Evolutionary conservation across 495 filamentous ascomycete species (phyloP).

Genomic region (Penicillium flavigenum): DNA sequence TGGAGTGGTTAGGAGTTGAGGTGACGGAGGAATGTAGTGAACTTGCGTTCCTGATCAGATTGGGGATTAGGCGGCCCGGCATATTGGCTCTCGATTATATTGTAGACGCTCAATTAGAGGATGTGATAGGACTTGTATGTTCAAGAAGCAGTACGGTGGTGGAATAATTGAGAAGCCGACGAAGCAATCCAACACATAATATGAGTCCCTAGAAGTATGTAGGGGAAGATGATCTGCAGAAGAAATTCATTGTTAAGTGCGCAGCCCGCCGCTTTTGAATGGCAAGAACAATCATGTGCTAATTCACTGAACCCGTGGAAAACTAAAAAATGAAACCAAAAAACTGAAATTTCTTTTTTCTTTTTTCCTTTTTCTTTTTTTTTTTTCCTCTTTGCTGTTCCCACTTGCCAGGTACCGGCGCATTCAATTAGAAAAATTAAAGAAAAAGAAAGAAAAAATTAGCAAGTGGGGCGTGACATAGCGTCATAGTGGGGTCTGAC

Average conservation of each 20-base stretch:
- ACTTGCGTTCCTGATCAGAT: constrained; percentile 44
- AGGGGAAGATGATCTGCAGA: constrained; percentile 1
- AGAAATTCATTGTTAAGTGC: constrained; percentile 2
- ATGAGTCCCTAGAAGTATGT: neutral
- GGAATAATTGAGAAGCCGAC: constrained; percentile 25
- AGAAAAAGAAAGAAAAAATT: constrained; percentile 6
- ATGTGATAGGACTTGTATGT: constrained; percentile 10
- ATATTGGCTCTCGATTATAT: constrained; percentile 24
- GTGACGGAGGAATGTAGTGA: constrained; percentile 35
- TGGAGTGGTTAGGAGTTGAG: constrained; percentile 41
- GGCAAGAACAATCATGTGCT: constrained; percentile 26
- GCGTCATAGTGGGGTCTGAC: constrained; percentile 22
- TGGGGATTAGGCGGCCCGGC: constrained; percentile 50
- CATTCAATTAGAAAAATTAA: constrained; percentile 8
- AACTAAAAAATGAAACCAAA: constrained; percentile 14
- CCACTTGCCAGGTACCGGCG: constrained; percentile 12
- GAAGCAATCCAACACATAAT: constrained; percentile 34
- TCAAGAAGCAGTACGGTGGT: constrained; percentile 36
- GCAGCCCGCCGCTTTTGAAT: constrained; percentile 21
- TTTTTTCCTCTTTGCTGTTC: neutral
- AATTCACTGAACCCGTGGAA: constrained; percentile 31
- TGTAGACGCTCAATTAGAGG: constrained; percentile 7
- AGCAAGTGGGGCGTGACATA: constrained; percentile 9
- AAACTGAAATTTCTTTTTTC: constrained; percentile 11
- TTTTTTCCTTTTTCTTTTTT: constrained; percentile 2